Conservation (phyloP, 1,139 yeast genomes). For the Diutina catenulata region DNA sequence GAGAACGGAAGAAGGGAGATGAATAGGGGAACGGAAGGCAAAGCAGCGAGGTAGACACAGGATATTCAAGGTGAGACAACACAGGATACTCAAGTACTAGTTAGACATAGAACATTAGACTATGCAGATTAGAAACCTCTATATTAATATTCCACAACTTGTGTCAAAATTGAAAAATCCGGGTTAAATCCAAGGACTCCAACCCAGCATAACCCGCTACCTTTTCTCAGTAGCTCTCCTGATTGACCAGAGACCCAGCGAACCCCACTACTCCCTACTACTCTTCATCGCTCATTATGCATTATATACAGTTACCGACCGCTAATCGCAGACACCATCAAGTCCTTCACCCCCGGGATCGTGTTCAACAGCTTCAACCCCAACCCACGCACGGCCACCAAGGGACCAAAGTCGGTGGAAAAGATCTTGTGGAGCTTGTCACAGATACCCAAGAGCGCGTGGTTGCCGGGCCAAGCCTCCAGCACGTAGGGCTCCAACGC, state of each 20-base stretch:
- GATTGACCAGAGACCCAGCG: no score
- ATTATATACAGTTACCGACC: background rate
- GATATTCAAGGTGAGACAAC: no score
- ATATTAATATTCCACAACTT: background rate
- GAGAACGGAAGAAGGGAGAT: no score
- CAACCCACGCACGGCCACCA: conserved; percentile 62
- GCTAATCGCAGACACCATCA: conserved; percentile 16
- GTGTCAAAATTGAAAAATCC: no score
- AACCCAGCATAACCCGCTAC: no score
- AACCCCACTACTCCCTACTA: no score
- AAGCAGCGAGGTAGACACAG: no score
- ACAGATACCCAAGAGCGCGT: conserved; percentile 72
- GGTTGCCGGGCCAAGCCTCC: conserved; percentile 69
- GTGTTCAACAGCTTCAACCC: conserved; percentile 65
- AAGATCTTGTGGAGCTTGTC: conserved; percentile 88
- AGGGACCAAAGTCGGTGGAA: conserved; percentile 59
- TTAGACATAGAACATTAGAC: no score
- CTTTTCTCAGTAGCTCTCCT: no score
- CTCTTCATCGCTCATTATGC: no score
- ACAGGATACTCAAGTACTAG: background rate
- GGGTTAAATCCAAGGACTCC: no score
- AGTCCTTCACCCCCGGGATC: conserved; percentile 47
- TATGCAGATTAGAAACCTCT: background rate
- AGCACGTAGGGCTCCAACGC: conserved; percentile 82
- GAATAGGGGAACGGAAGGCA: no score